Evolutionary conservation across 1,284 basidiomycete species (phyloP).

Genomic region (Apiotrichum porosum): DNA sequence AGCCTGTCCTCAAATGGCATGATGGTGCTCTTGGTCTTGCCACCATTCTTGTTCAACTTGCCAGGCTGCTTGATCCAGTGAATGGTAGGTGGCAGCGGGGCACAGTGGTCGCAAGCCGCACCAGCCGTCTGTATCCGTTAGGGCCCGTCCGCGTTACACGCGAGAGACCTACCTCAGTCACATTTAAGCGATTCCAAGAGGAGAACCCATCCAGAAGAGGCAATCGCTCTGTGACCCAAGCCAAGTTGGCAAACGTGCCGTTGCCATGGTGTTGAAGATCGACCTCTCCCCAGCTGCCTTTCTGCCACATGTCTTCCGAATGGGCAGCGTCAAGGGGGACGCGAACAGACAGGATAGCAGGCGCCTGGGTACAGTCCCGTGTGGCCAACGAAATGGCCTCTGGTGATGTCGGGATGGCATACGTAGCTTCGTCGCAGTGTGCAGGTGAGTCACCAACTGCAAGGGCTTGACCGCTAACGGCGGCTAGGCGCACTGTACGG

Average conservation of each 20-base stretch:
- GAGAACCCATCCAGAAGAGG: slow-evolving; percentile 65
- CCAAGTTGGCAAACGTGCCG: slow-evolving; percentile 68
- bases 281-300: slow-evolving; percentile 66
- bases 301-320: slow-evolving; percentile 72
- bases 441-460: slow-evolving; percentile 29
- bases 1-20: slow-evolving; percentile 71
- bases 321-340: slow-evolving; percentile 62
- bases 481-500: slow-evolving; percentile 28
- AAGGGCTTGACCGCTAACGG: slow-evolving; percentile 34
- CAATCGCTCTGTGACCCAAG: slow-evolving; percentile 81
- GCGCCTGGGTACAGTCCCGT: slow-evolving; percentile 66
- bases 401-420: slow-evolving; percentile 58
- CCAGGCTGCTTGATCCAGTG: slow-evolving; percentile 59
- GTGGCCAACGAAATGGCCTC: slow-evolving; percentile 55
- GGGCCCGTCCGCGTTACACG: too few relatives aligned
- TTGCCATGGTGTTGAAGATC: slow-evolving; percentile 76
- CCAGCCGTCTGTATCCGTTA: slow-evolving; percentile 17
- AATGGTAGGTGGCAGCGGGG: slow-evolving; percentile 68
- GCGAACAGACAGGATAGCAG: slow-evolving; percentile 69
- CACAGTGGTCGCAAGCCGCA: slow-evolving; percentile 63
- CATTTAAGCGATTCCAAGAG: slow-evolving; percentile 56
- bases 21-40: slow-evolving; percentile 38
- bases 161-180: slow-evolving; percentile 16
- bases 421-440: slow-evolving; percentile 58
- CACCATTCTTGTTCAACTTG: slow-evolving; percentile 40